Conservation (phyloP, 2,329 filamentous ascomycete genomes). For the Aspergillus sclerotialis region DNA sequence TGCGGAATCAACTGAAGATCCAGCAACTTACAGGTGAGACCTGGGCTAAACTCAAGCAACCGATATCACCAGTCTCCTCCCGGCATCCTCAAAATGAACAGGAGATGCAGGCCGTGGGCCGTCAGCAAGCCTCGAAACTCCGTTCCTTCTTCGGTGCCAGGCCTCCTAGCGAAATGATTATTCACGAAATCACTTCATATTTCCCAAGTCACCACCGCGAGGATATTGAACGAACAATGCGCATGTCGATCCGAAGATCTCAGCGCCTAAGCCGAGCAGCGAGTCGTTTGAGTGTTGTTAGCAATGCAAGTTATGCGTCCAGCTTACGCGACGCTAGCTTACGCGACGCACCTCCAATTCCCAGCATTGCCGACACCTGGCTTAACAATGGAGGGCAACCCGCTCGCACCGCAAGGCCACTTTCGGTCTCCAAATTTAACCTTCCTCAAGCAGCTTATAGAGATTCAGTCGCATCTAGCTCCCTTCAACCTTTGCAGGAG, state of each 20-base stretch:
- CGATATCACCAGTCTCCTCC: constrained; percentile 64
- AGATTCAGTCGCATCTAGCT: constrained; percentile 81
- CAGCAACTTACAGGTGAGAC: constrained; percentile 83
- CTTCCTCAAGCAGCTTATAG: constrained; percentile 61
- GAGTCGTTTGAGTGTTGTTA: constrained; percentile 86
- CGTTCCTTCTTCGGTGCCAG: constrained; percentile 78
- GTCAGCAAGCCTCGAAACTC: constrained; percentile 32
- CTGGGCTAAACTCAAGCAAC: constrained; percentile 78
- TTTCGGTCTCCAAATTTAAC: constrained; percentile 55
- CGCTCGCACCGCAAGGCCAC: constrained; percentile 46
- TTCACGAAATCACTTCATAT: constrained; percentile 91
- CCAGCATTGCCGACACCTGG: constrained; percentile 93
- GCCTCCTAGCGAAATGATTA: constrained; percentile 94
- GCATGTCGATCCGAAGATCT: constrained; percentile 84
- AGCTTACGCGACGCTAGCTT: constrained; percentile 73
- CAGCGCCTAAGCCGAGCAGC: constrained; percentile 87
- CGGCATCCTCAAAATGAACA: constrained; percentile 24
- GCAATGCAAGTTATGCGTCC: constrained; percentile 86
- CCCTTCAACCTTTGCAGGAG: constrained; percentile 84
- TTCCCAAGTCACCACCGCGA: constrained; percentile 93
- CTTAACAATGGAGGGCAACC: constrained; percentile 54
- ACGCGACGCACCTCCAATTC: constrained; percentile 87
- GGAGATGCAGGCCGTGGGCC: constrained; percentile 23
- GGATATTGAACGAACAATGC: constrained; percentile 91
- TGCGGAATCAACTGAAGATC: constrained; percentile 77